phyloP scores from a whole-genome alignment of 2,329 filamentous ascomycete genomes.

The Apiospora marii region DNA sequence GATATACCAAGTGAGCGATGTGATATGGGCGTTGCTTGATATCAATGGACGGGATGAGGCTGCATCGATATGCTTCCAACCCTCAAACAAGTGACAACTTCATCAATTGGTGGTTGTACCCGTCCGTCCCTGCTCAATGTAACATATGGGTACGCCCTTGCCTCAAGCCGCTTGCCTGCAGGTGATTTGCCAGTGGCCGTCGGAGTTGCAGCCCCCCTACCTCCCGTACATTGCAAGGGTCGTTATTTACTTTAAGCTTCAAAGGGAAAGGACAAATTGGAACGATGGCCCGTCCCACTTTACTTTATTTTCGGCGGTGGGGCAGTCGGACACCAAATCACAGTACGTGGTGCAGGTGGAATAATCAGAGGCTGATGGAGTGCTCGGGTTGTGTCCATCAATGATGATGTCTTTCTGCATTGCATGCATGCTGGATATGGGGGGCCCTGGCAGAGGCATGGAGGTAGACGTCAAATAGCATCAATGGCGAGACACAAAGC shows the following conservation, averaged over 20 bases:
- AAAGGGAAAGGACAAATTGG: constrained; percentile 16
- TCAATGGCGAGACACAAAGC: not conserved
- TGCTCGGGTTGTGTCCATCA: not conserved
- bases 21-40: not conserved
- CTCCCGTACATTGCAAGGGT: not conserved
- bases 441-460: not conserved
- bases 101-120: not conserved
- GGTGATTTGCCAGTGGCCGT: constrained; percentile 17
- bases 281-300: constrained; percentile 12
- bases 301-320: constrained; percentile 15
- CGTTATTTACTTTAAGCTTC: constrained; percentile 1
- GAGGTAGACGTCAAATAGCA: not conserved
- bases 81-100: not conserved
- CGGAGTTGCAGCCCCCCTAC: not conserved
- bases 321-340: not conserved
- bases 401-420: constrained; percentile 5
- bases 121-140: not conserved
- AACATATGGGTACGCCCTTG: not conserved
- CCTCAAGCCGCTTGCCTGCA: not conserved
- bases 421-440: not conserved
- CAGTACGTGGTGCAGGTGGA: not conserved
- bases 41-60: not conserved
- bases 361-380: not conserved
- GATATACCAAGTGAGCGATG: not conserved
- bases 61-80: not conserved